Evolutionary conservation across 169 alveolate genomes (phyloP), one percentile per base, ranked within the genome.

Genomic region (Prorocentrum cordatum): DNA sequence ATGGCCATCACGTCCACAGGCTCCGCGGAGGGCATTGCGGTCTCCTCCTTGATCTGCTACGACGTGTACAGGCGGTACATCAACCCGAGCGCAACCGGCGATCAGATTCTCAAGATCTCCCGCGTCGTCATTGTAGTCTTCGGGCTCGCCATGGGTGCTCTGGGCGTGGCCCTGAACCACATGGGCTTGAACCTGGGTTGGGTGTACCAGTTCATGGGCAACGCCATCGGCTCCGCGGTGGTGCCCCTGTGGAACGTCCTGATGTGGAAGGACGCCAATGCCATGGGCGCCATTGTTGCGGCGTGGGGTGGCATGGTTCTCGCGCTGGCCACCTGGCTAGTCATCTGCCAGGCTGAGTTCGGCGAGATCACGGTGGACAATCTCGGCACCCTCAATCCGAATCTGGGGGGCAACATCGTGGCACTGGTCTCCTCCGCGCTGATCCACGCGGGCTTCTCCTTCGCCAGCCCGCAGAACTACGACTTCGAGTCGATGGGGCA

Each of bases 1-100:
- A 82, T 82, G 91, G 91, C 91, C 70, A 82, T 82, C 91, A 82
- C 91, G 26, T 64, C 82, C 70, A 82, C 91, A 1, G 91, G 91
- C 39, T 39, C 82, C 18, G 79, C 91, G 1, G 91, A 82, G 50
- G 68, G 59, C 80, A 82, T 82, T 64, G 91, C 91, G 1, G 91
- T 66, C n/a, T 82, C 91, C n/a, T 82, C 91, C 59, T 3, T 82
- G 31, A 59, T 82, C 61, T 45, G 70, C 45, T 82, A 82, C 45
- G 91, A 82, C 82, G 39, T 82, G 59, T 82, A 64, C 61, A 58
- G 58, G 73, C 35, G 59, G 32, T 77, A 77, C 87, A 35, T 77
- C 62, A 77, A 77, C 62, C 87, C 87, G 26, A 2, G 58, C 73
- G 50, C 59, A 59, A 77, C 71, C 2, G 87, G 87, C 45, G 33